Evolutionary conservation across 805 yeast species (phyloP), one percentile per base, ranked within the genome.

Genomic region (Teunomyces barrocoloradensis): DNA sequence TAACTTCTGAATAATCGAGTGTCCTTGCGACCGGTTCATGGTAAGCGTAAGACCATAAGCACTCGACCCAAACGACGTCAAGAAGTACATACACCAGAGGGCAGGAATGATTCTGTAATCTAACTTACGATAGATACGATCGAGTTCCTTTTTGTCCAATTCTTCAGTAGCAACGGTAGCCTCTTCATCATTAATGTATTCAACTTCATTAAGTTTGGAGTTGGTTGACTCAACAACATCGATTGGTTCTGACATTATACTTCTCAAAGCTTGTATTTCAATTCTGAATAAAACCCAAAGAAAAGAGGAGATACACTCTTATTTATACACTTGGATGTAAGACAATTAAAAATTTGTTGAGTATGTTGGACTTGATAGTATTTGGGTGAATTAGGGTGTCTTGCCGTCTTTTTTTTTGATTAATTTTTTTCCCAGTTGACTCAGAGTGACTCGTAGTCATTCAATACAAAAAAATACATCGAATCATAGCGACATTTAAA

Each of bases 1-100:
- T 28, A 88, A 73, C 6, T 78, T 61, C 51, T 75, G 81, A 1
- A 58, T 57, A 48, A 87, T 64, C 0, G 94, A 85, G 56, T 88
- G 90, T 6, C 82, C 81, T 28, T 61, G 65, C 21, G 69, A 76
- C 28, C 61, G 57, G 66, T 88, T 88, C 96, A 88, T 88, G 6
- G 96, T 88, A 49, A 88, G 72, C 0, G 96, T 78, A 51, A 82
- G 79, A 52, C 95, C 96, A 57, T 85, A 89, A 13, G 87, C 87
- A 27, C 81, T 80, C 3, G 82, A 74, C 1, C 94, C 95, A 61
- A 85, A 87, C 1, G 95, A 87, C 1, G 90, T 81, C 44, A 89
- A 68, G 58, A 88, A 88, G 62, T 88, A 88, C 42, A 88, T 66
- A 39, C 80, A 70, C 96, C 96, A 88, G 47, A 88, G 69, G 0